Conservation (phyloP, 108 stramenopile species). For the Pseudonitzschia multiseries region DNA sequence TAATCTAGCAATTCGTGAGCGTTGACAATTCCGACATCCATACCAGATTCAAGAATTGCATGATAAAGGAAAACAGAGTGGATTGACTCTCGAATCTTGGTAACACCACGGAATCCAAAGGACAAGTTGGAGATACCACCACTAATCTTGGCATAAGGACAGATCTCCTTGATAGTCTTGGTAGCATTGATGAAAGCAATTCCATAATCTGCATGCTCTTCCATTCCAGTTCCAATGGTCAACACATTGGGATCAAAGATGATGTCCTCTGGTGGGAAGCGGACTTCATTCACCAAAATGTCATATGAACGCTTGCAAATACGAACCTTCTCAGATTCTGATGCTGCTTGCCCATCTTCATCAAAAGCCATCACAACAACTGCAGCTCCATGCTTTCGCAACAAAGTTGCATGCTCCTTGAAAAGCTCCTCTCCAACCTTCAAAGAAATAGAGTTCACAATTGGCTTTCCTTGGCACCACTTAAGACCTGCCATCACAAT, state of each 20-base stretch:
- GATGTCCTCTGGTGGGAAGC: constrained; percentile 99
- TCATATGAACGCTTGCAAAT: constrained; percentile 99
- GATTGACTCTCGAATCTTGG: constrained; percentile 98
- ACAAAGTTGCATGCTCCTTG: constrained; percentile 92
- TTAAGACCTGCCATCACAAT: constrained; percentile 95
- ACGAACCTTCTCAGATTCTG: constrained; percentile 93
- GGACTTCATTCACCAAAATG: constrained; percentile 93
- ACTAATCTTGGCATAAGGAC: constrained; percentile 96
- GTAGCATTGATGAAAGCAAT: constrained; percentile 98
- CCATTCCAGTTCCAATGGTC: constrained; percentile 98
- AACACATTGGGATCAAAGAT: constrained; percentile 99
- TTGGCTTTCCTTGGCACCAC: constrained; percentile 97
- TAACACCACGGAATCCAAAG: constrained; percentile 97
- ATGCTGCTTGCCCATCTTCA: constrained; percentile 98
- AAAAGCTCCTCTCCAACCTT: constrained; percentile 99
- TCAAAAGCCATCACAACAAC: constrained; percentile 99
- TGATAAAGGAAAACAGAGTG: constrained; percentile 97
- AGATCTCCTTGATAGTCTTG: constrained; percentile 92
- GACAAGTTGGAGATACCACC: constrained; percentile 99
- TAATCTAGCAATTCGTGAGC: constrained; percentile 94
- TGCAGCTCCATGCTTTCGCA: constrained; percentile 97
- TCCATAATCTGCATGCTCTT: constrained; percentile 97
- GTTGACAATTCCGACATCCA: constrained; percentile 99
- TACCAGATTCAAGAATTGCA: constrained; percentile 92
- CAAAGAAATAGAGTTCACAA: constrained; percentile 97